Evolutionary conservation across 2,329 filamentous ascomycete genomes (phyloP), one percentile per base, ranked within the genome.

Genomic region (Aspergillus unguis): DNA sequence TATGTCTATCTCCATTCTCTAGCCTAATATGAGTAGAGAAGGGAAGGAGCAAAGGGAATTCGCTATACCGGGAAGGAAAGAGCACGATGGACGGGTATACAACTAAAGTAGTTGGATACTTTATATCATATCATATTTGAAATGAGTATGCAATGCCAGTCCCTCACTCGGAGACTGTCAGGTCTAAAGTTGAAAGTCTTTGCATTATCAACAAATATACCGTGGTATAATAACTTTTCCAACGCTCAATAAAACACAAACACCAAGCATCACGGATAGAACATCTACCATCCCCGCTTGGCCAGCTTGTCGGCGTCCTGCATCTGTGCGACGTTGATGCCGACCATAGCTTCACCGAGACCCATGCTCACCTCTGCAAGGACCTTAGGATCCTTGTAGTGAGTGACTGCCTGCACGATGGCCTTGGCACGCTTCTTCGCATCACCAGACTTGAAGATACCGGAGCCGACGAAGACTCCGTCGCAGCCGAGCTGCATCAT

Each of bases 401-500:
- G 90, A 6, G 92, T 96, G 1, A 90, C 90, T 27, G 94, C 94
- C 68, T 92, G 87, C 48, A 99, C 94, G 65, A 99, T 97, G 35
- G 94, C 94, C 78, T 86, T 90, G 10, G 94, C 94, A 55, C 94
- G 80, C 84, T 92, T 90, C 41, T 86, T 85, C 25, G 94, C 88
- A 73, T 97, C 87, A 17, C 92, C 92, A 4, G 85, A 90, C 84
- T 97, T 97, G 84, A 99, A 99, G 73, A 97, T 97, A 28, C 94
- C 94, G 53, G 85, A 91, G 28, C 94, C 94, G 33, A 99, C 94
- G 69, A 99, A 99, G 33, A 99, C 94, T 53, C 94, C 94, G 68
- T 99, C 94, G 69, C 94, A 97, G 55, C 94, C 94, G 59, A 99
- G 79, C 80, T 97, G 92, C 94, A 99, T 99, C 92, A 99, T 90